Percentiles rank a stretch among this genome's conserved stretches.
Conservation (phyloP, 805 yeast genomes). For the Huiozyma naganishii region DNA sequence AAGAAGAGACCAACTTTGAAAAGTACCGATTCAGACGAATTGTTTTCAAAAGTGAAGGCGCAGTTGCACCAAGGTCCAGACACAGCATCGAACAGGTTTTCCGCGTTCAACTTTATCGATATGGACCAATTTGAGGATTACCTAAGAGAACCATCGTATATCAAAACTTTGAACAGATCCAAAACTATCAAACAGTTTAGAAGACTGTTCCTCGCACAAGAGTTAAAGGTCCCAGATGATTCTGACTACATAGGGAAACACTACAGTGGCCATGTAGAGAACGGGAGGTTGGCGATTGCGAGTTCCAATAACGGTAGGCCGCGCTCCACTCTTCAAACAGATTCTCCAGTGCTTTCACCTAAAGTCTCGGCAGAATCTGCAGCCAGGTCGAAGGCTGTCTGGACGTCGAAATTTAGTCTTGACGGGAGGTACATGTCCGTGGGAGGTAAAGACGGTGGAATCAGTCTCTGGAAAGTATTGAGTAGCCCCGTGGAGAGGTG, state of each 20-base stretch:
- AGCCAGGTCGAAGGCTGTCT: conserved; percentile 37
- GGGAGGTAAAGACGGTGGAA: conserved; percentile 64
- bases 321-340: conserved; percentile 1
- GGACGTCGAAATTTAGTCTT: conserved; percentile 58
- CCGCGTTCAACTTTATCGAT: conserved; percentile 20
- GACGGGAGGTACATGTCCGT: conserved; percentile 81
- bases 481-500: conserved; percentile 59
- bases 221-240: conserved; percentile 25
- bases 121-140: conserved; percentile 33
- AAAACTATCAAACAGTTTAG: conserved; percentile 38
- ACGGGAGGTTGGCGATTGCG: not conserved
- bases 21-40: conserved; percentile 1
- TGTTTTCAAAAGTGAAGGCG: conserved; percentile 10
- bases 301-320: not conserved
- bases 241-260: not conserved
- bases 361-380: not conserved
- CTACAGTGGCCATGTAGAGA: not conserved
- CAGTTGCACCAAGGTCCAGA: conserved; percentile 4
- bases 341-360: not conserved
- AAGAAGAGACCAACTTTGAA: not conserved
- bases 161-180: conserved; percentile 38
- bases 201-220: conserved; percentile 57
- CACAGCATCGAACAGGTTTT: not conserved
- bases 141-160: conserved; percentile 43
- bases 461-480: conserved; percentile 73